Evolutionary conservation across 495 filamentous ascomycete genomes (phyloP).

Genomic region (Podospora australis): DNA sequence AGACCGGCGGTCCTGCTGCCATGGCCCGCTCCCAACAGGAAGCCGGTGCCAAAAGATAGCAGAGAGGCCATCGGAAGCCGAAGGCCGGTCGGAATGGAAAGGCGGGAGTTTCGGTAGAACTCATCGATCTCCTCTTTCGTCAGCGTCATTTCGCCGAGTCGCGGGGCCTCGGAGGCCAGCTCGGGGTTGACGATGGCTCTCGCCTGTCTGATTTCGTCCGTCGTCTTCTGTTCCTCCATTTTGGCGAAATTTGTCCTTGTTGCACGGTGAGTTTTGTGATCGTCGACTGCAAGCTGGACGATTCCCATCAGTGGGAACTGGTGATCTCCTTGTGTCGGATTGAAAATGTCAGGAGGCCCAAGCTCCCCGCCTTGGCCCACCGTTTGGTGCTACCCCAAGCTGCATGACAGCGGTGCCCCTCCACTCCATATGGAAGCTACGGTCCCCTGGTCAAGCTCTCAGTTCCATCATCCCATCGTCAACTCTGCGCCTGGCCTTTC

Average conservation of each 20-base stretch:
- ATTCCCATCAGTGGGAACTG: too few species aligned
- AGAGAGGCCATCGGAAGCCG: slow-evolving; percentile 58
- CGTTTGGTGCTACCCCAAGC: not conserved
- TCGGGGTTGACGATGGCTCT: not conserved
- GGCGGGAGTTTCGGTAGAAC: slow-evolving; percentile 41
- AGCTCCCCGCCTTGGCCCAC: not conserved
- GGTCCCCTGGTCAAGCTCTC: too few species aligned
- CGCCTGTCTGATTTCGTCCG: not conserved
- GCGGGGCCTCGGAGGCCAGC: not conserved
- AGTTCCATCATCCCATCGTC: too few species aligned
- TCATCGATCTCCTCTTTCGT: slow-evolving; percentile 15
- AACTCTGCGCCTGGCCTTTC: too few species aligned
- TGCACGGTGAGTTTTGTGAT: not conserved
- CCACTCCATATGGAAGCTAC: too few species aligned
- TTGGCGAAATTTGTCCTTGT: not conserved
- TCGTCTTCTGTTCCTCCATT: too few species aligned
- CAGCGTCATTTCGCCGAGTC: not conserved
- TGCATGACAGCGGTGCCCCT: not conserved
- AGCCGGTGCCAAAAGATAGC: slow-evolving; percentile 57
- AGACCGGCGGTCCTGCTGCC: slow-evolving; percentile 67
- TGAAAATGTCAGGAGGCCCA: not conserved
- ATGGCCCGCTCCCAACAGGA: slow-evolving; percentile 62
- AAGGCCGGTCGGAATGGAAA: slow-evolving; percentile 49
- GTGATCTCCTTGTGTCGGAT: not conserved
- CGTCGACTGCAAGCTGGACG: too few species aligned